Base-by-base conservation (phyloP, 257 asterid species). In the Lavandula angustifolia region DNA sequence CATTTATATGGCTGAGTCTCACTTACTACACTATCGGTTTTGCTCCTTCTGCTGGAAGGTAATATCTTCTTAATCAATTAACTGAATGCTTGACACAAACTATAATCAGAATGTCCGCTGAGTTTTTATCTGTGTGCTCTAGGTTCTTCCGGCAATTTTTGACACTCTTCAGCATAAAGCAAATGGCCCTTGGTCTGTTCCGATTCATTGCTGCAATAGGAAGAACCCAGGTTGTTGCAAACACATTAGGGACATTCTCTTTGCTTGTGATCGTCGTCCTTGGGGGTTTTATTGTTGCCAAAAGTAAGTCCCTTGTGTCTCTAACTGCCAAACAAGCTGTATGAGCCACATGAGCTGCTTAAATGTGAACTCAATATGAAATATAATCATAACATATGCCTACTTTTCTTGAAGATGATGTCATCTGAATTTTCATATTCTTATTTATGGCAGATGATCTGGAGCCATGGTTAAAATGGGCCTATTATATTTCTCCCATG, bases 231-330 rank as follows among this genome's bases (percentile, higher is more conserved):
- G 82, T 76, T 29, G 76, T 79, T 7, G 66, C 86, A 32, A 65
- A 27, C 68, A 74, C 79, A 40, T 74, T 80, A 40, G 89, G 84
- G 42, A 67, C 77, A 52, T 76, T 83, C 60, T 29, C 72, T 51
- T 62, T 80, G 76, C 75, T 83, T 17, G 54, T 74, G 54, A 53
- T 80, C 43, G 69, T 76, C 8, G 59, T 80, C 40, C 77, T 81
- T 7, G 83, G 89, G 29, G 86, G 89, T 14, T 83, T 78, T 53
- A 54, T 83, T 50, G 79, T 83, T 61, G 33, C 90, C 70, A 78
- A 75, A 76, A 42, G 89, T 80, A 60, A 65, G 62, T 14, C 13
- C 13, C 11, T 0, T 6, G 41, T 7, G 41, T 12, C 60, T 54
- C 42, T 32, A 31, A 44, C 50, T 44, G 17, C n/a, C 3, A 12